phyloP scores from a whole-genome alignment of 2,329 filamentous ascomycete genomes.

The Neurospora sp. region DNA sequence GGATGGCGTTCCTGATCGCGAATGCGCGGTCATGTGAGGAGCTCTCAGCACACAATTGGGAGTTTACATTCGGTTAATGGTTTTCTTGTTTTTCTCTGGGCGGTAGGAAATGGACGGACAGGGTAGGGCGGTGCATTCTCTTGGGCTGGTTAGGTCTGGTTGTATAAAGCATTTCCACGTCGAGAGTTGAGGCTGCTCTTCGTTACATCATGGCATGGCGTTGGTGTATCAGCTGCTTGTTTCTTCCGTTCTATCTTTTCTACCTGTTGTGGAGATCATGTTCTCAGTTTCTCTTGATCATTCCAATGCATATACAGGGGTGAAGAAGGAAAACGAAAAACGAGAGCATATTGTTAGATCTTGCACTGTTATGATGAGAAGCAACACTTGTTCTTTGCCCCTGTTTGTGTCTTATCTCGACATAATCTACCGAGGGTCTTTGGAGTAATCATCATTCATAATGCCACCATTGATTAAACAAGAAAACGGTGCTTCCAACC shows the following conservation, averaged over 20 bases:
- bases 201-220: not conserved
- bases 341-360: not conserved
- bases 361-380: not conserved
- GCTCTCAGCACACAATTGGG: not conserved
- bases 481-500: too few relatives aligned
- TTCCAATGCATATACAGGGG: not conserved
- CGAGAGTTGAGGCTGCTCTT: not conserved
- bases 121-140: not conserved
- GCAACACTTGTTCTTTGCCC: not conserved
- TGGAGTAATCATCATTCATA: too few relatives aligned
- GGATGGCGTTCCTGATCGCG: constrained; percentile 15
- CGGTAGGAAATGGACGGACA: not conserved
- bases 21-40: constrained; percentile 18
- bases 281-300: not conserved
- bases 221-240: not conserved
- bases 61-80: not conserved
- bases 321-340: not conserved
- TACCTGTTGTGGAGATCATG: not conserved
- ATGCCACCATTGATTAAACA: too few relatives aligned
- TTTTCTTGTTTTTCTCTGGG: not conserved
- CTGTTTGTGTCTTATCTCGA: not conserved
- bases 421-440: too few relatives aligned
- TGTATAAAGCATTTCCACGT: not conserved
- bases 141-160: not conserved
- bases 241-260: not conserved